These are phyloP conservation scores for Ustilago lituana DNA, from an alignment of 1,284 basidiomycete species.

Conservation along the genomic window DNA sequence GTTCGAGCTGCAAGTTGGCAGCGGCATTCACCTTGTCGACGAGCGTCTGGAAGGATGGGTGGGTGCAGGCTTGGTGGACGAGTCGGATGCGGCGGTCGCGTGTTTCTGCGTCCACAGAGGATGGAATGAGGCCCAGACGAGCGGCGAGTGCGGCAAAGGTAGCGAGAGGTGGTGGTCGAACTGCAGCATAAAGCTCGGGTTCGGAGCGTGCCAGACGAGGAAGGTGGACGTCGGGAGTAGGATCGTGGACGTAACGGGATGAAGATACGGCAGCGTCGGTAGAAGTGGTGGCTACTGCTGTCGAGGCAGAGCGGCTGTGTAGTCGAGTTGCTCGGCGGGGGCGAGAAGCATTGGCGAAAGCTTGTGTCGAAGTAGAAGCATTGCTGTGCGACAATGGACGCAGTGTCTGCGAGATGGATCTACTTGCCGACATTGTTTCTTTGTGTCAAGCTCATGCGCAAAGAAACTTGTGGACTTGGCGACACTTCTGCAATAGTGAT, in stretches of 20 bases:
- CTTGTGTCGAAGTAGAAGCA: constrained; percentile 28
- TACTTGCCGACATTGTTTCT: constrained; percentile 28
- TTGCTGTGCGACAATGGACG: constrained; percentile 17
- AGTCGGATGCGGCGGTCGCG: constrained; percentile 48
- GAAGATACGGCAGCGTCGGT: constrained; percentile 1
- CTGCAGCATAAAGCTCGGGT: constrained; percentile 57
- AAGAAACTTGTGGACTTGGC: too few relatives aligned
- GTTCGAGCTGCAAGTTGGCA: constrained; percentile 26
- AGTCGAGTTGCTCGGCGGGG: background rate
- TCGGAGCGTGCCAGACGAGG: constrained; percentile 58
- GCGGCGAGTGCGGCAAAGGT: constrained; percentile 56
- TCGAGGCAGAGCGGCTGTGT: constrained; percentile 26
- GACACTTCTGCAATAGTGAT: too few relatives aligned
- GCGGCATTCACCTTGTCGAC: constrained; percentile 38
- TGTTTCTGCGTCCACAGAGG: constrained; percentile 28
- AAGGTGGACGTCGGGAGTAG: constrained; percentile 50
- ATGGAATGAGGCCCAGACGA: constrained; percentile 51
- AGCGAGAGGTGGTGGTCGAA: constrained; percentile 54
- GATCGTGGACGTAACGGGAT: constrained; percentile 23
- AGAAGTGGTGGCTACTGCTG: constrained; percentile 8
- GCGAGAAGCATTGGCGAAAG: constrained; percentile 10
- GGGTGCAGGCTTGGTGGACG: constrained; percentile 59
- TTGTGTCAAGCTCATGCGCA: too few relatives aligned
- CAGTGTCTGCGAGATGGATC: constrained; percentile 6
- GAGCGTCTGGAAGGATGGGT: constrained; percentile 52